Base-by-base conservation (phyloP, 208 protist species). In the Leishmania martiniquensis region DNA sequence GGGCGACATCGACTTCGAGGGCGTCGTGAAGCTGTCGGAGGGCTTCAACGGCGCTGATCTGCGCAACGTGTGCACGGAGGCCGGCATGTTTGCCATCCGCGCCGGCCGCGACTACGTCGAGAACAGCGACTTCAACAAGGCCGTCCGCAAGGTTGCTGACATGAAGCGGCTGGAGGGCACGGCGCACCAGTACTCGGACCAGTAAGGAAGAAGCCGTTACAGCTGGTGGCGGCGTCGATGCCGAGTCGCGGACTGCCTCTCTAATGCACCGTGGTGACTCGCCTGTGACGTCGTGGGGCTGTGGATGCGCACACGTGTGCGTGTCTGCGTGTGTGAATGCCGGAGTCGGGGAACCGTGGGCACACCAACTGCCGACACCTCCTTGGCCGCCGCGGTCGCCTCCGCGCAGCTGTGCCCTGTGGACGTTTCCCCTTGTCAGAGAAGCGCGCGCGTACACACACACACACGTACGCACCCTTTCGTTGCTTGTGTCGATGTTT, bases 91-190 rank as follows among this genome's bases (percentile, higher is more conserved):
- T 84, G 99, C 99, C 49, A 97, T 99, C 67, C 94, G 99, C 60
- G 98, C 86, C 0, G 97, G 98, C 45, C 92, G 99, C 65, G 99
- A 99, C 84, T 99, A 99, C 85, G 92, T 98, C 22, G 98, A 98
- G 72, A 95, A 99, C 80, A 98, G 99, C 71, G 99, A 99, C 85
- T 99, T 99, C 83, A 99, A 99, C 91, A 99, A 99, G 87, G 99
- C 99, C 45, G 98, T 98, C 22, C 93, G 99, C 59, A 99, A 99
- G 90, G 96, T 99, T 34, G 89, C 86, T 17, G 99, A 99, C 42
- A 94, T 93, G 78, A 99, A 99, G 92, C 99, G 99, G 80, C 89
- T 99, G 37, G 99, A 99, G 85, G 92, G 94, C 13, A 87, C 85
- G 45, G 88, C 91, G 52, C 96, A 98, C 60, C 83, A 90, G 72